Conservation (phyloP, 2,329 filamentous ascomycete species). For the Fusarium mundagurra region DNA sequence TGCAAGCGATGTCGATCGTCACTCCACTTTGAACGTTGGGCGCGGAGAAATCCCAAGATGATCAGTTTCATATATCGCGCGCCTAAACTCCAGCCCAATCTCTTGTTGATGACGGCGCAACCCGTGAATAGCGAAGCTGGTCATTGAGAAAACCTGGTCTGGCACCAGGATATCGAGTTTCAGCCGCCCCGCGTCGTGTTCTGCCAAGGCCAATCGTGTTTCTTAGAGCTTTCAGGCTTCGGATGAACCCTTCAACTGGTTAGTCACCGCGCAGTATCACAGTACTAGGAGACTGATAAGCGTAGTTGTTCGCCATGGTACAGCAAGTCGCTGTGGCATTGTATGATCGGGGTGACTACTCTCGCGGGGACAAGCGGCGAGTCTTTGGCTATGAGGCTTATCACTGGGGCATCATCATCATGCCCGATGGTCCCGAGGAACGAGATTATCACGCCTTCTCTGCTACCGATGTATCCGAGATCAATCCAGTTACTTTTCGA, state of each 20-base stretch:
- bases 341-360: conserved; percentile 43
- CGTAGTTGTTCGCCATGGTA: conserved; percentile 14
- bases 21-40: background rate
- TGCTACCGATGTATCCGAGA: conserved; percentile 45
- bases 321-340: conserved; percentile 40
- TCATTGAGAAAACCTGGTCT: background rate
- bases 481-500: conserved; percentile 45
- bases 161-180: background rate
- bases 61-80: background rate
- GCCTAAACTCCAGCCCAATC: background rate
- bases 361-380: conserved; percentile 34
- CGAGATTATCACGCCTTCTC: conserved; percentile 37
- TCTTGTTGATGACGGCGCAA: background rate
- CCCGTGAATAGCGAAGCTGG: background rate
- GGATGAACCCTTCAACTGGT: background rate
- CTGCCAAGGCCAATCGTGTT: background rate
- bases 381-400: conserved; percentile 44
- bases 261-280: background rate
- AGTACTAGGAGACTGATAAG: background rate
- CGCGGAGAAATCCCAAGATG: background rate
- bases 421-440: conserved; percentile 16
- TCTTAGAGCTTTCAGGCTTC: background rate
- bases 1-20: background rate
- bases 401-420: conserved; percentile 46
- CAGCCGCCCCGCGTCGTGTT: background rate